A percentile compares a stretch with the other conserved stretches of the same genome.
phyloP scores from a whole-genome alignment of 176 grass and related monocot species.

The Thinopyrum elongatum region DNA sequence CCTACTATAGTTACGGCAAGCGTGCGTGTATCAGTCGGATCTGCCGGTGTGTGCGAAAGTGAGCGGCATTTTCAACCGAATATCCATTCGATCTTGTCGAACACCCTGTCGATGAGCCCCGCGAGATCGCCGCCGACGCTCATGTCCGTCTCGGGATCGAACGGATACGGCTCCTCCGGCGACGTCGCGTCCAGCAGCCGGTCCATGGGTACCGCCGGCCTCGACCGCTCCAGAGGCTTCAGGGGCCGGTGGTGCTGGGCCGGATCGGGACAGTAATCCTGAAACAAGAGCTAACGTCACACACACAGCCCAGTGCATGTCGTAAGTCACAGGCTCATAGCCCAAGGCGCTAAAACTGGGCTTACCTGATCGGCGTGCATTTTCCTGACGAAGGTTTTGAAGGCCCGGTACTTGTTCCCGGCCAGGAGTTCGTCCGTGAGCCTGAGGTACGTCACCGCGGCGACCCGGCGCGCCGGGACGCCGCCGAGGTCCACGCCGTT shows the following conservation, averaged over 20 bases:
- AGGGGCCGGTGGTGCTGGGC: conserved; percentile 42
- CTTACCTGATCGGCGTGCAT: conserved; percentile 73
- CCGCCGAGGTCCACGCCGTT: conserved; percentile 36
- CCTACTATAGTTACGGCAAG: not conserved
- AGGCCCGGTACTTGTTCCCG: conserved; percentile 50
- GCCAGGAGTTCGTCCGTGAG: conserved; percentile 58
- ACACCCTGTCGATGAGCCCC: conserved; percentile 27
- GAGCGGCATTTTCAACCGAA: not conserved
- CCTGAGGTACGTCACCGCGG: conserved; percentile 72
- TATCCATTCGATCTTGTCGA: conserved; percentile 28
- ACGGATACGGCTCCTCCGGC: conserved; percentile 47
- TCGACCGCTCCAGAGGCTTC: conserved; percentile 51
- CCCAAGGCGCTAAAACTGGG: not conserved
- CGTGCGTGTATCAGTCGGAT: too few species aligned
- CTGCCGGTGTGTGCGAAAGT: too few species aligned
- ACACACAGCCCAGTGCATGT: too few species aligned
- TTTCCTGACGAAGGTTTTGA: conserved; percentile 65
- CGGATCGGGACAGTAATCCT: conserved; percentile 58
- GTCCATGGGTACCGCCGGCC: conserved; percentile 38
- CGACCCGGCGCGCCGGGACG: conserved; percentile 31
- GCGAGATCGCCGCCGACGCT: conserved; percentile 45
- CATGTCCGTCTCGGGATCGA: conserved; percentile 71
- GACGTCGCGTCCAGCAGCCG: conserved; percentile 45
- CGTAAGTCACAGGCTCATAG: not conserved
- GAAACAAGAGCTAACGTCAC: not conserved